A percentile compares a stretch with the other conserved stretches of the same genome.
phyloP scores from a whole-genome alignment of 768 basidiomycete species.

The Xerocomus spinulosus region DNA sequence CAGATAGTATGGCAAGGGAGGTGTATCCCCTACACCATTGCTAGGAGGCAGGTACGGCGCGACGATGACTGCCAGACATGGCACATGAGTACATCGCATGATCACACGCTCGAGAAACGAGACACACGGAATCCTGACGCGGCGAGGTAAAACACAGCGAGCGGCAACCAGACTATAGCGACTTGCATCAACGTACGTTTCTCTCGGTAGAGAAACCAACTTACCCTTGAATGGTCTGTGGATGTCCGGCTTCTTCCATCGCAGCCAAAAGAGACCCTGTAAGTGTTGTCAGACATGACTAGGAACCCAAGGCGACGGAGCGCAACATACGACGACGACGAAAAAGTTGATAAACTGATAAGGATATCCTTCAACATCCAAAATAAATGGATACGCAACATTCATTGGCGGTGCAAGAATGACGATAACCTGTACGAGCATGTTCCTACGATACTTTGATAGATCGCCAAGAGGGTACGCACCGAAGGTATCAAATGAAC shows the following conservation, averaged over 20 bases:
- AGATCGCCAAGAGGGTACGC: constrained; percentile 2
- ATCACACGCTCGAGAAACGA: neutral
- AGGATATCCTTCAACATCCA: constrained; percentile 50
- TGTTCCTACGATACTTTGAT: no score
- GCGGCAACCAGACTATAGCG: constrained; percentile 45
- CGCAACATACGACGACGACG: constrained; percentile 43
- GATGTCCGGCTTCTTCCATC: constrained; percentile 46
- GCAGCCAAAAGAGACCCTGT: constrained; percentile 54
- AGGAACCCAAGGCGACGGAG: constrained; percentile 24
- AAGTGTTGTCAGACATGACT: neutral
- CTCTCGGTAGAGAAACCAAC: neutral
- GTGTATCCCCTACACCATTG: constrained; percentile 51
- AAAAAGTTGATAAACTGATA: constrained; percentile 53
- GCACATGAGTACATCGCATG: neutral
- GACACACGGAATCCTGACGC: constrained; percentile 47
- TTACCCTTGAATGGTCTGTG: constrained; percentile 51
- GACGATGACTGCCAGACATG: constrained; percentile 37
- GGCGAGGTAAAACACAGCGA: constrained; percentile 50
- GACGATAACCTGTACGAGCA: constrained; percentile 40
- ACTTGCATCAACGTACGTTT: neutral
- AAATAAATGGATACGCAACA: constrained; percentile 57
- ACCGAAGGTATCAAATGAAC: constrained; percentile 53
- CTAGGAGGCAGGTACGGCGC: constrained; percentile 51
- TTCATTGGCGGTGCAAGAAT: constrained; percentile 50
- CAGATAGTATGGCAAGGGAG: constrained; percentile 53